Base-by-base conservation (phyloP, 2,329 filamentous ascomycete genomes). In the Aureobasidium sp. region DNA sequence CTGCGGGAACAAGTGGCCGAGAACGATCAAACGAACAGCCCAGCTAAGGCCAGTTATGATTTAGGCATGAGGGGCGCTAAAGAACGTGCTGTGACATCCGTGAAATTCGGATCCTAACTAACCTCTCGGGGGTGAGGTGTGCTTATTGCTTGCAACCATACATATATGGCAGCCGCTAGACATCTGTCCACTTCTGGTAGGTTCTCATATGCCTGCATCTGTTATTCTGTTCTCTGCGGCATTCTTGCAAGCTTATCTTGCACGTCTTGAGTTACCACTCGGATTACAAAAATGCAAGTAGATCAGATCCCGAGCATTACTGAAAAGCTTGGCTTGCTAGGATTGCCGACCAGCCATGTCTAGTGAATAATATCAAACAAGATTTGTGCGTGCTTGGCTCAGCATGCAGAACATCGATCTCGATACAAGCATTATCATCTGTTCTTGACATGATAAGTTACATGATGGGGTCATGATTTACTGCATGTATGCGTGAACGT, bases 1-100 rank as follows among this genome's bases (percentile, higher is more conserved):
- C 58, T 54, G 50, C 59, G 59, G 59, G 50, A 61, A 32, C 49
- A 61, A 39, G 37, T 61, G 59, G 59, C 59, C 59, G 59, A 61
- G 59, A 61, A 61, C 59, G 59, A 61, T 61, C 59, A 61, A 61
- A 61, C 58, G 39, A 53, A 58, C 54, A 58, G 45, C 39, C 48
- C 59, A 61, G 59, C 59, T 61, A 47, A 61, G 42, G 59, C 59
- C 59, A 61, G 59, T 54, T 55, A 45, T 59, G 57, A 48, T 45
- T 47, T 55, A 61, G 59, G 59, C 59, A 53, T 49, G 59, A 61
- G 42, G 59, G 49, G 49, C 59, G 50, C 59, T 61, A 61, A 48
- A 58, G 42, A 48, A 58, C 41, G 54, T 58, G 54, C 54, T 58
- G 54, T 59, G 57, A 59, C 57, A 59, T 59, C 44, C 55, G 55